These are phyloP conservation scores for Pascua sp. DNA, from an alignment of 1,284 basidiomycete species.

Conservation along the genomic window DNA sequence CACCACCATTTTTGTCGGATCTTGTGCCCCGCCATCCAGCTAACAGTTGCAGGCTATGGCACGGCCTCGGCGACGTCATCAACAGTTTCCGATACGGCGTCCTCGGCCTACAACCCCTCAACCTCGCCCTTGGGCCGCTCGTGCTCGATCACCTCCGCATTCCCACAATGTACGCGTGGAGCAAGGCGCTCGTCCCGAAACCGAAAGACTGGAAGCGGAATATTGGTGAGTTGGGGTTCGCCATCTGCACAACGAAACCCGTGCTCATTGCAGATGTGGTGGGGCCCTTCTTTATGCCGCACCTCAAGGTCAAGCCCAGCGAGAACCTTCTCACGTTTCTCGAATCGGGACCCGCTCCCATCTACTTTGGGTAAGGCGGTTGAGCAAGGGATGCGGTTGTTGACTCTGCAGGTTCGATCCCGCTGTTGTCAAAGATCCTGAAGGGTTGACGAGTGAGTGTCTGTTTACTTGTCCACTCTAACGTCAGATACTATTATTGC, in stretches of 20 bases:
- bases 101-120: slow-evolving; percentile 56
- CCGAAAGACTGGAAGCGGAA: slow-evolving; percentile 62
- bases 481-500: slow-evolving; percentile 57
- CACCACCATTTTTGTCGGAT: too few species aligned
- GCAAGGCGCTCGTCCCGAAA: slow-evolving; percentile 60
- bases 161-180: slow-evolving; percentile 69
- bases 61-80: slow-evolving; percentile 59
- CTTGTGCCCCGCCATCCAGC: too few species aligned
- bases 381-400: neutral
- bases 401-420: slow-evolving; percentile 56
- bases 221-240: slow-evolving; percentile 52
- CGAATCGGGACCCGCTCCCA: slow-evolving; percentile 55
- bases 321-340: slow-evolving; percentile 56
- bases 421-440: slow-evolving; percentile 61
- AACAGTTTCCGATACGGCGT: slow-evolving; percentile 59
- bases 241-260: too few species aligned
- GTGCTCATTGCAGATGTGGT: slow-evolving; percentile 54
- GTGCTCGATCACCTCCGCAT: slow-evolving; percentile 59
- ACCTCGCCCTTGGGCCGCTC: slow-evolving; percentile 55
- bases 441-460: slow-evolving; percentile 44
- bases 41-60: slow-evolving; percentile 12
- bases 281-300: slow-evolving; percentile 59
- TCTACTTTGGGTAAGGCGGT: slow-evolving; percentile 58
- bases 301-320: slow-evolving; percentile 53
- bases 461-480: neutral